Evolutionary conservation across 1,284 basidiomycete species (phyloP), one percentile per base, ranked within the genome.

Genomic region (Ceraceosorus bombacis): DNA sequence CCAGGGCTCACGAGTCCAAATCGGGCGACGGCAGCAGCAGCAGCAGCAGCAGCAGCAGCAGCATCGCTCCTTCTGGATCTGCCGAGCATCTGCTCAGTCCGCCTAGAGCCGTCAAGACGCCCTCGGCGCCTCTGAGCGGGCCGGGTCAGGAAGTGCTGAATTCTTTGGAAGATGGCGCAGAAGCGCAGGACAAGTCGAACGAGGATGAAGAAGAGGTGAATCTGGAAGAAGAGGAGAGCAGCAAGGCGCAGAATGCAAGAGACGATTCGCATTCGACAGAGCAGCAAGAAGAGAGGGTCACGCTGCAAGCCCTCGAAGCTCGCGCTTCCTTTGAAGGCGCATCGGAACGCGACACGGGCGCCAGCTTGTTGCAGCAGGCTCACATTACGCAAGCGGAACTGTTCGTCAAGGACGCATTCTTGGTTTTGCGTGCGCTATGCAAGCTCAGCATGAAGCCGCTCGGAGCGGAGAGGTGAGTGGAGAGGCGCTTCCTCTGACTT

Each of bases 391-490:
- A 73, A 27, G 58, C 67, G 4, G 76, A 77, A 61, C 66, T 77
- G 36, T 69, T 74, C 40, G 71, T 76, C 63, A 77, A 77, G 61
- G 76, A 77, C 53, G 76, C 76, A 40, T 77, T 77, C 63, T 64
- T 77, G 15, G 71, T 77, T 6, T 61, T 77, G 53, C 67, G 76
- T 12, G 73, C 76, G 27, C 69, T 77, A 13, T 77, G 76, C 66
- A 77, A 77, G 63, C 65, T 77, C 40, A 73, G 69, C 51, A 76
- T 76, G 76, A 77, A 77, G 64, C 71, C 73, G 2, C 63, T 77
- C 2, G 68, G 69, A 6, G 56, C 70, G 7, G 76, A 77, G 41
- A 76, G 55, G 54, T 62, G 51, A 54, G 27, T 27, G 27, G 55
- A 27, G 27, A 27, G 27, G 27, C 27, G 27, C n/a, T n/a, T n/a